Conservation (phyloP, 1,139 yeast genomes). For the Pichia norvegensis region DNA sequence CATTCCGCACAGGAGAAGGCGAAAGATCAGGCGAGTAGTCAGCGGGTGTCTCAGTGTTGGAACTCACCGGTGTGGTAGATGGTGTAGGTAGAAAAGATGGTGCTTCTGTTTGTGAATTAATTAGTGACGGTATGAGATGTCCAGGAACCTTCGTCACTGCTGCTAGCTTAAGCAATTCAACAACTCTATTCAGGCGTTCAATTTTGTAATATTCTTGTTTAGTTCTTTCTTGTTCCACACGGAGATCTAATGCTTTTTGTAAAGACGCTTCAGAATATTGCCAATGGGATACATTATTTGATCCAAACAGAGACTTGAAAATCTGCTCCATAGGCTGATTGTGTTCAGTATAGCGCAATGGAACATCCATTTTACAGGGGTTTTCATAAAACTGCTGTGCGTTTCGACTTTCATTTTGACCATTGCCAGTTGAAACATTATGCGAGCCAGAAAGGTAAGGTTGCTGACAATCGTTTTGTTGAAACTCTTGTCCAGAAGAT, state of each 20-base stretch:
- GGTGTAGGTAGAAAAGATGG: background rate
- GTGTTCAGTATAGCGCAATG: background rate
- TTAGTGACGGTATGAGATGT: constrained; percentile 56
- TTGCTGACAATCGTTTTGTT: background rate
- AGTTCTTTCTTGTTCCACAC: constrained; percentile 74
- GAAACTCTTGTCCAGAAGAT: background rate
- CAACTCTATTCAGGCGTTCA: constrained; percentile 53
- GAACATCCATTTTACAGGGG: background rate
- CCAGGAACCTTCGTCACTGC: constrained; percentile 59
- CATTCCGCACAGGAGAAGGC: constrained; percentile 7
- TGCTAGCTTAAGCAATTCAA: constrained; percentile 59
- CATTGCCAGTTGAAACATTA: background rate
- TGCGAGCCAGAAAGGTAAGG: background rate
- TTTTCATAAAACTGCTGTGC: background rate
- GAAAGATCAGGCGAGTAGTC: constrained; percentile 2
- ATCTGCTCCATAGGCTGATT: constrained; percentile 5
- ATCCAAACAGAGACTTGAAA: constrained; percentile 39
- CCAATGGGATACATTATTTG: constrained; percentile 42
- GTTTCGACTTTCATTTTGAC: background rate
- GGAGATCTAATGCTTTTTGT: constrained; percentile 53
- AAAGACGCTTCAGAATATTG: constrained; percentile 58
- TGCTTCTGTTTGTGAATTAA: constrained; percentile 23
- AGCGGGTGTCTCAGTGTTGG: background rate
- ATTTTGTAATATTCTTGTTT: constrained; percentile 71
- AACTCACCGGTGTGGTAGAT: background rate